phyloP scores from a whole-genome alignment of 495 filamentous ascomycete species.

The Aspergillus hancockii region DNA sequence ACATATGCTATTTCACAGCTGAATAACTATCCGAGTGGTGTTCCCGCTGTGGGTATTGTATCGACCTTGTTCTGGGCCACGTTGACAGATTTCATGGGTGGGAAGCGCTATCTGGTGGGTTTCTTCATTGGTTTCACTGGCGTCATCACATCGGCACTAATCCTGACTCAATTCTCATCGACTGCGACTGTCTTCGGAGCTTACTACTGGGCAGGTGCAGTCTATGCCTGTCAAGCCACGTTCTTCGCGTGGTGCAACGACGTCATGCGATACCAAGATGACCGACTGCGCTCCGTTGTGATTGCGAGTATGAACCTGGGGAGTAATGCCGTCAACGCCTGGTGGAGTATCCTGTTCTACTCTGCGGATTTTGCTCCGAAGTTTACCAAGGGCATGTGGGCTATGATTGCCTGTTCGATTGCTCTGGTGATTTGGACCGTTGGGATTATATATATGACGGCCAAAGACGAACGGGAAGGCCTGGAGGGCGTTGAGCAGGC shows the following conservation, averaged over 20 bases:
- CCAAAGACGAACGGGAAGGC: constrained; percentile 11
- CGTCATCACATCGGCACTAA: constrained; percentile 46
- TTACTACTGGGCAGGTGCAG: constrained; percentile 56
- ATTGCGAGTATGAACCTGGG: constrained; percentile 59
- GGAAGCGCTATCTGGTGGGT: constrained; percentile 51
- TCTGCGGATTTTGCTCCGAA: constrained; percentile 57
- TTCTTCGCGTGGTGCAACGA: constrained; percentile 67
- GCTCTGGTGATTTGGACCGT: constrained; percentile 53
- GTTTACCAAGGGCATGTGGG: constrained; percentile 61
- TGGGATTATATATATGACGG: constrained; percentile 37
- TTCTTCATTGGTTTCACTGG: constrained; percentile 55
- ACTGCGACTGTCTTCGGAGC: constrained; percentile 48
- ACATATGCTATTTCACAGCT: constrained; percentile 46
- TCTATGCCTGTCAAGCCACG: constrained; percentile 59
- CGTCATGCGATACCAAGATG: constrained; percentile 48
- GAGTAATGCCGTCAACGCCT: constrained; percentile 56
- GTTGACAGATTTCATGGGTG: constrained; percentile 51
- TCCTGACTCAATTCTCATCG: constrained; percentile 44
- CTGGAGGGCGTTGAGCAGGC: not conserved
- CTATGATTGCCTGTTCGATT: constrained; percentile 57
- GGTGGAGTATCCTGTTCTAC: constrained; percentile 69
- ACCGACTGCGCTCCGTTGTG: constrained; percentile 46
- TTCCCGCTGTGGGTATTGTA: constrained; percentile 50
- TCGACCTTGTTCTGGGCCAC: constrained; percentile 56
- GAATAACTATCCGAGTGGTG: constrained; percentile 51